Evolutionary conservation across 768 basidiomycete species (phyloP), one percentile per base, ranked within the genome.

Genomic region (Suillus sp.): DNA sequence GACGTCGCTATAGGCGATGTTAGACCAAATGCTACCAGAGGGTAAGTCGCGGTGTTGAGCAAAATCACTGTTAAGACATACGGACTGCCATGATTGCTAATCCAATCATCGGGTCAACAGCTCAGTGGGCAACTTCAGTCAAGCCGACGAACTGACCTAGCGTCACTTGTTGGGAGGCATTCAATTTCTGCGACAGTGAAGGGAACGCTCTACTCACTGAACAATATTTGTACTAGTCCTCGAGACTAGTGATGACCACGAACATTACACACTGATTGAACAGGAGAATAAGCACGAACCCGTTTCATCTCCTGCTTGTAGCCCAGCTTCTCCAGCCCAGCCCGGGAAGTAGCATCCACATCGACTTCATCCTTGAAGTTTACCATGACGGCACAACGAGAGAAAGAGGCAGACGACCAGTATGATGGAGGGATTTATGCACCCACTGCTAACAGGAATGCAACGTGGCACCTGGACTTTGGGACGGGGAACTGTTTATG

Each of bases 41-140:
- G n/a, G 58, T 68, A 64, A 69, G 59, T 40, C 22, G 22, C 3
- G 58, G 37, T 27, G 30, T 27, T 30, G 27, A 32, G 14, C 11
- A 47, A 45, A 2, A 50, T 10, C 2, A 13, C 6, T n/a, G 4
- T 2, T 13, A n/a, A 25, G 35, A 82, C 85, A 74, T 67, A 86
- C 86, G 86, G 63, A 87, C 85, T 35, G 86, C 84, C 77, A 86
- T 82, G 37, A 87, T 86, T 11, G 86, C 86, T 86, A 22, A 20
- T 14, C 4, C 35, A 59, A 53, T 14, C 40, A 54, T 16, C 22
- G 20, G 27, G 42, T 68, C 51, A 72, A 64, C 11, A 20, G 38
- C 30, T 42, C 22, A 56, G 20, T 32, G 37, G 25, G 20, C 9
- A 20, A 14, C 57, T 48, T 18, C 7, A 25, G 0, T 40, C 9